Percentiles rank a stretch among this genome's conserved stretches.
Conservation (phyloP, 148 eudicot species). For the Gaultheria prostrata region DNA sequence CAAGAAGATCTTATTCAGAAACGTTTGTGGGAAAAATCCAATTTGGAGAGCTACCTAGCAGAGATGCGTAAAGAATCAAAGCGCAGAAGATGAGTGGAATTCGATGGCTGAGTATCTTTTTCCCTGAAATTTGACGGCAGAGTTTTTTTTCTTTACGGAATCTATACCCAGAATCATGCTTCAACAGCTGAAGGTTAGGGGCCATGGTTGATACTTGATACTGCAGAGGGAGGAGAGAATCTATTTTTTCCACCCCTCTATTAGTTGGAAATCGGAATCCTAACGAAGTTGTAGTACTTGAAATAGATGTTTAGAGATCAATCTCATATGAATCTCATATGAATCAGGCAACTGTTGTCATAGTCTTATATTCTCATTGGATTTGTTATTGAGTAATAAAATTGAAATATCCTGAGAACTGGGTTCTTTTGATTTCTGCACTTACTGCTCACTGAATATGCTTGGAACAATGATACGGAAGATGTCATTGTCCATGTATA, state of each 20-base stretch:
- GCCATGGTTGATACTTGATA: conserved; percentile 8
- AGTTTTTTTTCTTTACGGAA: conserved; percentile 3
- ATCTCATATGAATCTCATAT: neutral
- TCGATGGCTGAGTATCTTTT: neutral
- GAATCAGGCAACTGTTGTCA: neutral
- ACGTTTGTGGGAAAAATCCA: conserved; percentile 76
- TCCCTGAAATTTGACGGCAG: neutral
- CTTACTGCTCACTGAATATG: neutral
- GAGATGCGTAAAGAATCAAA: conserved; percentile 96
- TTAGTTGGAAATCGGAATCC: conserved; percentile 1
- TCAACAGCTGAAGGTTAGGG: neutral
- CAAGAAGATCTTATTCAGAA: conserved; percentile 82
- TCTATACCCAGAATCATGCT: neutral
- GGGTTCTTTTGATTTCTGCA: neutral
- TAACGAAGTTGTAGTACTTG: neutral
- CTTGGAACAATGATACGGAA: neutral
- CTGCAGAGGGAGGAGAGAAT: neutral
- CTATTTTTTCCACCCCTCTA: neutral
- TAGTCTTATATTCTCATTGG: neutral
- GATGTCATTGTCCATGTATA: neutral
- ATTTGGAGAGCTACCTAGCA: conserved; percentile 64
- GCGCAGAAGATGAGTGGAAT: conserved; percentile 69
- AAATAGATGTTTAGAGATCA: neutral
- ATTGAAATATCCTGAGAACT: neutral
- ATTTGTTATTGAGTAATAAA: neutral